phyloP scores from a whole-genome alignment of 2,329 filamentous ascomycete genomes.

The Lomentospora prolificans region DNA sequence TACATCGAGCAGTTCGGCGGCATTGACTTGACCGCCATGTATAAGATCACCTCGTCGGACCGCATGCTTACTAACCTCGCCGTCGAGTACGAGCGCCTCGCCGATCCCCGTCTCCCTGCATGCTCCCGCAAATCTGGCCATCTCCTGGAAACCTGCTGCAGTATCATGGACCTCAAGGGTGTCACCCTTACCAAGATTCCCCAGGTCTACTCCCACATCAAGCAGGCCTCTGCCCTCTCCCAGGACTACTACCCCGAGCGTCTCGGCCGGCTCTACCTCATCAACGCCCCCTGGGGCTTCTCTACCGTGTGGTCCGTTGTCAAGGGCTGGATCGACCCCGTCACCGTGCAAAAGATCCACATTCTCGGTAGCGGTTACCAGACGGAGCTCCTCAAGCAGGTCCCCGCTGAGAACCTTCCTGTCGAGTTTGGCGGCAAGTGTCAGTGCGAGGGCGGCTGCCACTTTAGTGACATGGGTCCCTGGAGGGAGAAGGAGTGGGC shows the following conservation, averaged over 20 bases:
- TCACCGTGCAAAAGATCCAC: constrained; percentile 94
- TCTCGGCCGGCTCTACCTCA: constrained; percentile 89
- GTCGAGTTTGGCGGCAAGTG: constrained; percentile 77
- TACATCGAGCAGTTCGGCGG: constrained; percentile 96
- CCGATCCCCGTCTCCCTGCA: constrained; percentile 85
- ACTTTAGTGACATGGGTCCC: constrained; percentile 79
- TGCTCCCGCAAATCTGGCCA: constrained; percentile 86
- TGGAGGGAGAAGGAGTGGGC: constrained; percentile 69
- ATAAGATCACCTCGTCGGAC: constrained; percentile 84
- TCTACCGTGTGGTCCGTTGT: constrained; percentile 73
- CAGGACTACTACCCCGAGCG: constrained; percentile 99
- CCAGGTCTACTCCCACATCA: constrained; percentile 82
- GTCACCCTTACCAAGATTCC: constrained; percentile 74
- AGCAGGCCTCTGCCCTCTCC: constrained; percentile 75
- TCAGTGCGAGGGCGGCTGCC: constrained; percentile 72
- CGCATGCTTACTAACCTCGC: constrained; percentile 96
- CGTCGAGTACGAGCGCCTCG: constrained; percentile 93
- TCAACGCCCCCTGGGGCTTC: constrained; percentile 98
- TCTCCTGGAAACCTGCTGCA: constrained; percentile 95
- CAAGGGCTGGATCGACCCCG: constrained; percentile 91
- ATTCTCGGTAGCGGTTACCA: constrained; percentile 76
- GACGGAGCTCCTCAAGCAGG: constrained; percentile 72
- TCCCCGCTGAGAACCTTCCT: constrained; percentile 84
- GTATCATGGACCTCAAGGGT: constrained; percentile 95
- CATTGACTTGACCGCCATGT: constrained; percentile 81